Percentiles rank a stretch among this genome's conserved stretches.
Evolutionary conservation across 257 asterid genomes (phyloP).

Genomic region (Przewalskia tangutica): DNA sequence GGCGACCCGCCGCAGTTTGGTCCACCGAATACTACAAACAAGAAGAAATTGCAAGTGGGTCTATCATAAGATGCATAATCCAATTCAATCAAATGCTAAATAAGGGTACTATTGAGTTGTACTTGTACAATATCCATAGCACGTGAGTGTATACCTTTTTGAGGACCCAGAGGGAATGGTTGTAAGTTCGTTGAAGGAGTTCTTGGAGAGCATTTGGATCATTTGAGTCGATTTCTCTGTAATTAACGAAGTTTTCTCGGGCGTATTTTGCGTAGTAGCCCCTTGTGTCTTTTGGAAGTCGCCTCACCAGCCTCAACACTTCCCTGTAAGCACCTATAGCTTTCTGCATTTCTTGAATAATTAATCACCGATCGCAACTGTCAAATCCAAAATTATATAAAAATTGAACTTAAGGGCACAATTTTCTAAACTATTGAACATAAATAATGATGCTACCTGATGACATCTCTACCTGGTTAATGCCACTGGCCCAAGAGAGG

Average conservation of each 20-base stretch:
- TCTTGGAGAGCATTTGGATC: slow-evolving; percentile 38
- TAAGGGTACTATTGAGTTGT: too few relatives aligned
- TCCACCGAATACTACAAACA: slow-evolving; percentile 61
- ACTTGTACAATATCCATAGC: neutral
- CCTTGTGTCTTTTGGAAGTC: slow-evolving; percentile 64
- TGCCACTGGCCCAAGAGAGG: too few relatives aligned
- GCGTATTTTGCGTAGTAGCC: slow-evolving; percentile 78
- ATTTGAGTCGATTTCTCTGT: slow-evolving; percentile 54
- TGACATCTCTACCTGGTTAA: too few relatives aligned
- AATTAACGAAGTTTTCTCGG: slow-evolving; percentile 93
- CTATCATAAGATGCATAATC: neutral
- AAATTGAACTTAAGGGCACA: neutral
- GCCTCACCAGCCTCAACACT: slow-evolving; percentile 77
- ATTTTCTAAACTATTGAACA: too few relatives aligned
- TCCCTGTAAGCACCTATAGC: slow-evolving; percentile 76
- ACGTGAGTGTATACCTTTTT: slow-evolving; percentile 34
- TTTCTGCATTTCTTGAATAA: slow-evolving; percentile 48
- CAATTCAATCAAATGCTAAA: neutral
- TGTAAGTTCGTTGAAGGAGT: slow-evolving; percentile 66
- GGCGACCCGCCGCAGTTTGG: slow-evolving; percentile 59
- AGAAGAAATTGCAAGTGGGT: neutral
- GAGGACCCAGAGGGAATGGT: slow-evolving; percentile 77
- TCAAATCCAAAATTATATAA: neutral
- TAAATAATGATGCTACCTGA: too few relatives aligned
- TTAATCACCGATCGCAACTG: neutral